Conservation (phyloP, 192 early-diverging fungal species). For the Dispira parvispora region DNA sequence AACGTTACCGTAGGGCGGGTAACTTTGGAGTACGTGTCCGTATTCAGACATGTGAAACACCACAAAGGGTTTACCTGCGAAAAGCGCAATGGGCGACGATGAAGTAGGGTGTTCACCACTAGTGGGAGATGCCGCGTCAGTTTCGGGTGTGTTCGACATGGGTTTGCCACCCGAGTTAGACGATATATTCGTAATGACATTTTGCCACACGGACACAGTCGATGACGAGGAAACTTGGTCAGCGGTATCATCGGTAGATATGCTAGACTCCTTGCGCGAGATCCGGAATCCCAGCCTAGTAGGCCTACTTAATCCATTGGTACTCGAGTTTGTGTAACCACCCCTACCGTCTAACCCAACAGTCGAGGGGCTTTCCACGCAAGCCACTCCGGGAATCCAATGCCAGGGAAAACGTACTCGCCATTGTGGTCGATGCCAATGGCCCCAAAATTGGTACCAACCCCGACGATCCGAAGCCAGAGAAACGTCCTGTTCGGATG, state of each 20-base stretch:
- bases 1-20: not conserved
- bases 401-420: no score
- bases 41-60: conserved; percentile 2
- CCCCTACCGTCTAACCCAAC: no score
- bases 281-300: no score
- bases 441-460: not conserved
- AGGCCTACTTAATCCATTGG: no score
- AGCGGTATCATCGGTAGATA: not conserved
- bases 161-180: no score
- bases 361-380: no score
- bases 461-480: not conserved
- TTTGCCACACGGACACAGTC: not conserved
- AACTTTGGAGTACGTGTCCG: not conserved
- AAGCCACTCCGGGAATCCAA: no score
- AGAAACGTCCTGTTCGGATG: not conserved
- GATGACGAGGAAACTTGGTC: not conserved
- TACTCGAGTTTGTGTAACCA: no score
- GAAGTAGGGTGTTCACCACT: not conserved
- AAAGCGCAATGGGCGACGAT: not conserved
- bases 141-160: not conserved
- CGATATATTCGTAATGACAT: not conserved
- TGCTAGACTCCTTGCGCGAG: no score
- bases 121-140: not conserved
- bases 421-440: not conserved
- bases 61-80: not conserved